phyloP scores from a whole-genome alignment of 1,284 basidiomycete species.

The Garcileccinum viscosum region DNA sequence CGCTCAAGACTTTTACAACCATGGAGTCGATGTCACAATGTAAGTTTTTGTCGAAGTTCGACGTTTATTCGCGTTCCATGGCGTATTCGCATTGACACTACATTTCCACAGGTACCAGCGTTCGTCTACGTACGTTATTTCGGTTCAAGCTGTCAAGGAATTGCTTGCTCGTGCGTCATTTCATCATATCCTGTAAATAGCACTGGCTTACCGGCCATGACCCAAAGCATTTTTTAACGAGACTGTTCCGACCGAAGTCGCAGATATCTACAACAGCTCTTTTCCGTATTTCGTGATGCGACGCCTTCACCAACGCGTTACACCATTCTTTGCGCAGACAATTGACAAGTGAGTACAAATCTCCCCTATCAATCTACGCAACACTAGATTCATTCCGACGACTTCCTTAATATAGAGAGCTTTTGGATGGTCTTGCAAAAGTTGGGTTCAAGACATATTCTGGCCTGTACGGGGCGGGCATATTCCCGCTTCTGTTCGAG shows the following conservation, averaged over 20 bases:
- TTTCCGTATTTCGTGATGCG: slow-evolving; percentile 25
- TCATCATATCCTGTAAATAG: not conserved
- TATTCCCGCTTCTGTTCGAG: slow-evolving; percentile 41
- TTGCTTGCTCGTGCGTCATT: slow-evolving; percentile 25
- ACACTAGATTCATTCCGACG: not conserved
- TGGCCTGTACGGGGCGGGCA: slow-evolving; percentile 45
- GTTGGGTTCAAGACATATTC: slow-evolving; percentile 52
- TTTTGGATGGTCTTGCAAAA: slow-evolving; percentile 47
- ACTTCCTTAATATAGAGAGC: slow-evolving; percentile 27
- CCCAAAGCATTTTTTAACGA: slow-evolving; percentile 31
- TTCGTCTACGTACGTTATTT: slow-evolving; percentile 37
- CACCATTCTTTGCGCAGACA: slow-evolving; percentile 28
- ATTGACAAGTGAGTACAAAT: slow-evolving; percentile 32
- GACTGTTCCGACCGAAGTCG: slow-evolving; percentile 33
- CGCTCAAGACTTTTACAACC: slow-evolving; percentile 35
- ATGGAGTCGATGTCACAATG: slow-evolving; percentile 37
- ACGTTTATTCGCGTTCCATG: not conserved
- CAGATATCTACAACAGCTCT: slow-evolving; percentile 23
- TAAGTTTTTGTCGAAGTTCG: slow-evolving; percentile 3
- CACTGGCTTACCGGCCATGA: not conserved
- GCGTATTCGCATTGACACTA: slow-evolving; percentile 3
- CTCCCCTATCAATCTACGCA: not conserved
- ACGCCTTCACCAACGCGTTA: slow-evolving; percentile 26
- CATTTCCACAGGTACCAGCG: slow-evolving; percentile 32
- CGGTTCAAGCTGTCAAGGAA: slow-evolving; percentile 16